These are phyloP conservation scores for Cyberlindnera mrakii DNA, from an alignment of 805 yeast species.

Conservation along the genomic window DNA sequence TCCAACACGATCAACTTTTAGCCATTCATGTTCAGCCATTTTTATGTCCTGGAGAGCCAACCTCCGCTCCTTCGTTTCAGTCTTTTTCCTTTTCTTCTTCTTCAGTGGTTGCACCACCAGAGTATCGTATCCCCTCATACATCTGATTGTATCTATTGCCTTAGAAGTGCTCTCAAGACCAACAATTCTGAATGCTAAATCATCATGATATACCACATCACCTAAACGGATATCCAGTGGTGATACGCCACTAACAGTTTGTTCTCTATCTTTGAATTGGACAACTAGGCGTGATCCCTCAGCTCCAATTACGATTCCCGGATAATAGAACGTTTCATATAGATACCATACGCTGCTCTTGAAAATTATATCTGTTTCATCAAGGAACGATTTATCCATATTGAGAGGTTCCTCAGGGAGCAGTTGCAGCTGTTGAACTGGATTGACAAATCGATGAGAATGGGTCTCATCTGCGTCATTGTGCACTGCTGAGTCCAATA, in stretches of 20 bases:
- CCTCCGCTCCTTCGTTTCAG: slow-evolving; percentile 14
- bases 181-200: slow-evolving; percentile 34
- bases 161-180: slow-evolving; percentile 33
- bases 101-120: slow-evolving; percentile 31
- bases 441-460: not conserved
- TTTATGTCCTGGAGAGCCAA: slow-evolving; percentile 26
- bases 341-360: slow-evolving; percentile 48
- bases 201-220: slow-evolving; percentile 38
- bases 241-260: slow-evolving; percentile 20
- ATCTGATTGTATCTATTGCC: slow-evolving; percentile 30
- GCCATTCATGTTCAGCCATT: slow-evolving; percentile 30
- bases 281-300: slow-evolving; percentile 26
- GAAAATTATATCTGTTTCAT: slow-evolving; percentile 25
- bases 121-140: slow-evolving; percentile 57
- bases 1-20: slow-evolving; percentile 26
- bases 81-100: slow-evolving; percentile 9
- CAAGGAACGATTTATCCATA: slow-evolving; percentile 11
- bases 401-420: slow-evolving; percentile 1
- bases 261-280: slow-evolving; percentile 34
- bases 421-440: not conserved
- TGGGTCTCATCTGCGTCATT: not conserved
- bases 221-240: slow-evolving; percentile 54
- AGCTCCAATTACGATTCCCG: slow-evolving; percentile 36
- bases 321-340: slow-evolving; percentile 41
- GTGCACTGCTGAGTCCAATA: not conserved